phyloP scores from a whole-genome alignment of 2,329 filamentous ascomycete species.

The Trichophyton simii region DNA sequence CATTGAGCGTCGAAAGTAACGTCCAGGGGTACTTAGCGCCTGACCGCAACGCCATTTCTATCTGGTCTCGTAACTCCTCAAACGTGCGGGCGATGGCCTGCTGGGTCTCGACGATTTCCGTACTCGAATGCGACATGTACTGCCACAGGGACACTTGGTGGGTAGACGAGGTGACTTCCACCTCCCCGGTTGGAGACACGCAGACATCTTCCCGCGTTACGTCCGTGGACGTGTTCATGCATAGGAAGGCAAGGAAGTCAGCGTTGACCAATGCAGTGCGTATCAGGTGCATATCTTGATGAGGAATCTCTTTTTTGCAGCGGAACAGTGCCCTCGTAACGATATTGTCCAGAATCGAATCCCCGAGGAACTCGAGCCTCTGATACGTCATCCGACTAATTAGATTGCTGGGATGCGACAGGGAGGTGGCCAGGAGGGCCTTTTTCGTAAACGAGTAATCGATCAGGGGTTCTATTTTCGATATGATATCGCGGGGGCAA shows the following conservation, averaged over 20 bases:
- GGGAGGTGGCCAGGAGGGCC: conserved; percentile 58
- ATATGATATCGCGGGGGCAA: conserved; percentile 28
- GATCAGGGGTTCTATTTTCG: conserved; percentile 50
- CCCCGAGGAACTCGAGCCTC: conserved; percentile 76
- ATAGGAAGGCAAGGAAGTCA: conserved; percentile 64
- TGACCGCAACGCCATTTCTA: conserved; percentile 40
- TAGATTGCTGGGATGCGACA: conserved; percentile 61
- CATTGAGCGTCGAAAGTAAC: conserved; percentile 50
- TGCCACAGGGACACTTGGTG: conserved; percentile 48
- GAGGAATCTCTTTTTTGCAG: conserved; percentile 35
- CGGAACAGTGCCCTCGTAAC: conserved; percentile 52
- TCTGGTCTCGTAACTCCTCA: conserved; percentile 33
- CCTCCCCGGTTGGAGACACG: conserved; percentile 6
- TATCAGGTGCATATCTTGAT: conserved; percentile 59
- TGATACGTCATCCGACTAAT: conserved; percentile 48
- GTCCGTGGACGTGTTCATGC: conserved; percentile 42
- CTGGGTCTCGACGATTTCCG: conserved; percentile 39
- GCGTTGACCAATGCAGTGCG: conserved; percentile 68
- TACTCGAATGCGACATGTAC: conserved; percentile 50
- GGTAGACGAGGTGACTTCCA: conserved; percentile 20
- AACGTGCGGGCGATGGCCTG: conserved; percentile 36
- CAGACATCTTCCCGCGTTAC: conserved; percentile 13
- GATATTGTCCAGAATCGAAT: conserved; percentile 69
- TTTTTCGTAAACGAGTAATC: conserved; percentile 61
- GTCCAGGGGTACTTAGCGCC: conserved; percentile 62